These are phyloP conservation scores for Cladophialophora psammophila DNA, from an alignment of 2,329 filamentous ascomycete species.

Conservation along the genomic window DNA sequence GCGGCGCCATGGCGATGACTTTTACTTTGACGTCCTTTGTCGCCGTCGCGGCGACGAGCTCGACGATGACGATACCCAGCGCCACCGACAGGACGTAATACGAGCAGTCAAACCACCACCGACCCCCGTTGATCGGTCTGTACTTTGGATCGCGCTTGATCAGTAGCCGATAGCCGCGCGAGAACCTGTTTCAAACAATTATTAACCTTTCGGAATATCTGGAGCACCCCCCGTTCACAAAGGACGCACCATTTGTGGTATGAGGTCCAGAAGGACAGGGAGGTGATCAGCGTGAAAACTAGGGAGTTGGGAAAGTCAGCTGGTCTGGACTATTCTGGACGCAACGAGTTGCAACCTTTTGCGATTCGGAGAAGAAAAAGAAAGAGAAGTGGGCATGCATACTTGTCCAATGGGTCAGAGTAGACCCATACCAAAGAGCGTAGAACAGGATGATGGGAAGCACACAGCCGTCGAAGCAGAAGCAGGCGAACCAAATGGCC, in stretches of 20 bases:
- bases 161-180: constrained; percentile 7
- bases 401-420: constrained; percentile 12
- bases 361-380: too few species aligned
- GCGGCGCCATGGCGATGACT: constrained; percentile 11
- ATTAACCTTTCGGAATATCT: not conserved
- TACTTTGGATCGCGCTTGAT: constrained; percentile 15
- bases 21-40: constrained; percentile 1
- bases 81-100: constrained; percentile 13
- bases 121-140: constrained; percentile 12
- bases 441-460: constrained; percentile 17
- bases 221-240: not conserved
- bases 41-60: constrained; percentile 10
- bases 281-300: constrained; percentile 11
- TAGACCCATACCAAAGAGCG: constrained; percentile 5
- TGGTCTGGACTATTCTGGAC: not conserved
- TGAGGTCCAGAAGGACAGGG: constrained; percentile 13
- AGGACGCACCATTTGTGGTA: constrained; percentile 12
- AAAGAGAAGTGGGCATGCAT: not conserved
- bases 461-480: constrained; percentile 16
- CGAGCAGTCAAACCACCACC: constrained; percentile 15
- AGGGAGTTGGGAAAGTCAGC: not conserved
- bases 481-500: constrained; percentile 14
- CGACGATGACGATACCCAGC: constrained; percentile 9
- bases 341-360: not conserved
- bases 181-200: constrained; percentile 3